Base-by-base conservation (phyloP, 2,329 filamentous ascomycete species). In the Xylaria sp. region DNA sequence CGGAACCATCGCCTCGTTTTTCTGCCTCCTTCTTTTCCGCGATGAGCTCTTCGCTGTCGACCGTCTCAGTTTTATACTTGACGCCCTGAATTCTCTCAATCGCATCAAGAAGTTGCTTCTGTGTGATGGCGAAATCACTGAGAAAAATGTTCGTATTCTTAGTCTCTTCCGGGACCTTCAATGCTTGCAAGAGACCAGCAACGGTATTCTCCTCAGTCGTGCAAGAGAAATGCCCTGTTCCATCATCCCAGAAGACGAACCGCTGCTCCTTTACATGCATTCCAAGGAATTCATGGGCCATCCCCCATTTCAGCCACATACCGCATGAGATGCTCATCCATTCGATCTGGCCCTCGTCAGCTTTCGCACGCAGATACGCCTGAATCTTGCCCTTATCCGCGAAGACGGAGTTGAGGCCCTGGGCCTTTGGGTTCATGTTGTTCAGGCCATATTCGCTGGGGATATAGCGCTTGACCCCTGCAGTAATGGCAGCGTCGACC, bases 401-500 rank as follows among this genome's bases (percentile, higher is more conserved):
- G 53, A 79, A 79, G 23, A 76, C 71, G 8, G 60, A 5, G 57
- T 70, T 75, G 40, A 77, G 75, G 5, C 69, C 72, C 57, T 76
- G 74, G 0, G 75, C 71, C 13, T 77, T 74, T 9, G 73, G 60
- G 6, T 68, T 72, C 69, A 69, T 60, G 32, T 80, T 80, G 79
- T 82, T 78, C 5, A 79, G 79, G 5, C 77, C 78, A 60, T 84
- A 89, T 72, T 90, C 87, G 44, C 83, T 84, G 5, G 87, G 86
- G 21, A 89, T 78, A 77, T 87, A 87, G 21, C 86, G 82, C 71
- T 84, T 81, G 10, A 89, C 86, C 18, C 87, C 85, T 1, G 86
- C 87, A 12, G 81, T 80, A 44, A 87, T 82, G 48, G 86, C 83
- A 0, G 87, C 87, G 65, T 89, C 84, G 61, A 89, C 83, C 72